These are phyloP conservation scores for Grosmannia penicillata DNA, from an alignment of 2,329 filamentous ascomycete species.

Conservation along the genomic window DNA sequence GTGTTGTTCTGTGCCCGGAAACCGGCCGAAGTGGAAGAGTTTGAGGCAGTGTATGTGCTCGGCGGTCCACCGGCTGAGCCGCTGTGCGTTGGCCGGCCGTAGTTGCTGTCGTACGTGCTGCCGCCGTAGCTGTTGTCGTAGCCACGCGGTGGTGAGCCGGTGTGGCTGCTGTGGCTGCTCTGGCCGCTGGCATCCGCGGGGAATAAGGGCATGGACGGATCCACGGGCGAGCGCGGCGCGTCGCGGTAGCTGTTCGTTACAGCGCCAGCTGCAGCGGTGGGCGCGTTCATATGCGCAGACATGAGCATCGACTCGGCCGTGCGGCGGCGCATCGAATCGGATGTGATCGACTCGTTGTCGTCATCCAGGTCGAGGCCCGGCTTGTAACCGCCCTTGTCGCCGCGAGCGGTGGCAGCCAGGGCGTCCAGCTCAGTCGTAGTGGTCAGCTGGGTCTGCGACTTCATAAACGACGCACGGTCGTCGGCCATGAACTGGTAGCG, in stretches of 20 bases:
- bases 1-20: background rate
- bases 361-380: slow-evolving; percentile 53
- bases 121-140: slow-evolving; percentile 9
- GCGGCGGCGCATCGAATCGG: slow-evolving; percentile 34
- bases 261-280: slow-evolving; percentile 11
- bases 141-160: slow-evolving; percentile 10
- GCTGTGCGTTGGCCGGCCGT: background rate
- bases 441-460: slow-evolving; percentile 61
- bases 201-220: slow-evolving; percentile 36
- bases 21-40: background rate
- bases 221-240: slow-evolving; percentile 28
- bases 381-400: slow-evolving; percentile 51
- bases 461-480: slow-evolving; percentile 81
- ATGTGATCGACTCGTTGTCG: slow-evolving; percentile 53
- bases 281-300: slow-evolving; percentile 8
- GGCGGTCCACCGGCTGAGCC: slow-evolving; percentile 8
- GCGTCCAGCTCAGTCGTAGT: slow-evolving; percentile 67
- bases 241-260: slow-evolving; percentile 11
- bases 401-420: slow-evolving; percentile 65
- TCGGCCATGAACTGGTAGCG: slow-evolving; percentile 84
- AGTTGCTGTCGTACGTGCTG: slow-evolving; percentile 8
- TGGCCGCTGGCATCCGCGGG: slow-evolving; percentile 22
- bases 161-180: slow-evolving; percentile 16
- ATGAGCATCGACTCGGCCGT: slow-evolving; percentile 18
- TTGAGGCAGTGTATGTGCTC: slow-evolving; percentile 12